Evolutionary conservation across 2,329 filamentous ascomycete genomes (phyloP).

Genomic region (Fusarium anguioides): DNA sequence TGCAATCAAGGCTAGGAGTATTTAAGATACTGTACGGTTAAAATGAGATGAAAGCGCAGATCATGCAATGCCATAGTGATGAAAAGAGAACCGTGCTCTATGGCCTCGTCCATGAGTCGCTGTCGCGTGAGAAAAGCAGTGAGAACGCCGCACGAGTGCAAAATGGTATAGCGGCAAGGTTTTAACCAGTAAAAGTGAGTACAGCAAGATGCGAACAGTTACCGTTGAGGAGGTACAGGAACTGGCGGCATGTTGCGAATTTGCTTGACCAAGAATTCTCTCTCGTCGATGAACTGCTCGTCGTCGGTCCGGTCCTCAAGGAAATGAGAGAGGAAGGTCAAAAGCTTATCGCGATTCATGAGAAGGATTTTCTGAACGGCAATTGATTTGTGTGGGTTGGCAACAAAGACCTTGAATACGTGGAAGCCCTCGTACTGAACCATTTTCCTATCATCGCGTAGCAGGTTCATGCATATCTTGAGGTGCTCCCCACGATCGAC

Average conservation of each 20-base stretch:
- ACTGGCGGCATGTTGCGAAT: constrained; percentile 76
- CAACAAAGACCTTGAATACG: constrained; percentile 99
- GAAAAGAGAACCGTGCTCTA: constrained; percentile 19
- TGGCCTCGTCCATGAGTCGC: constrained; percentile 17
- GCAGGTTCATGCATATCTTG: constrained; percentile 97
- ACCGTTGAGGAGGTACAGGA: constrained; percentile 65
- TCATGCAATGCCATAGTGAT: constrained; percentile 26
- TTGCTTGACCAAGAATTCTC: constrained; percentile 95
- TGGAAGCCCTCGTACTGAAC: constrained; percentile 99
- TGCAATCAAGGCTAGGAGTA: constrained; percentile 15
- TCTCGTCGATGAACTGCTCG: constrained; percentile 98
- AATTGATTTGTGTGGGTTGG: constrained; percentile 97
- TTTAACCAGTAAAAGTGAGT: neutral
- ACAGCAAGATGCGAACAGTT: constrained; percentile 11
- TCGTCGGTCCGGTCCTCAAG: constrained; percentile 95
- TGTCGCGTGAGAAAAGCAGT: constrained; percentile 10
- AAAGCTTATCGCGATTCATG: constrained; percentile 92
- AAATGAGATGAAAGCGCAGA: constrained; percentile 17
- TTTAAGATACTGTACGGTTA: constrained; percentile 23
- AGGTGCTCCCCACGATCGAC: constrained; percentile 95
- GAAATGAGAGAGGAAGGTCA: constrained; percentile 90
- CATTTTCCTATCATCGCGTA: constrained; percentile 97
- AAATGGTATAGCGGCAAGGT: constrained; percentile 18
- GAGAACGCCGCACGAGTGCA: constrained; percentile 26
- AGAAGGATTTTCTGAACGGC: constrained; percentile 95